These are phyloP conservation scores for Exophiala oligosperma DNA, from an alignment of 2,329 filamentous ascomycete genomes.

Conservation along the genomic window DNA sequence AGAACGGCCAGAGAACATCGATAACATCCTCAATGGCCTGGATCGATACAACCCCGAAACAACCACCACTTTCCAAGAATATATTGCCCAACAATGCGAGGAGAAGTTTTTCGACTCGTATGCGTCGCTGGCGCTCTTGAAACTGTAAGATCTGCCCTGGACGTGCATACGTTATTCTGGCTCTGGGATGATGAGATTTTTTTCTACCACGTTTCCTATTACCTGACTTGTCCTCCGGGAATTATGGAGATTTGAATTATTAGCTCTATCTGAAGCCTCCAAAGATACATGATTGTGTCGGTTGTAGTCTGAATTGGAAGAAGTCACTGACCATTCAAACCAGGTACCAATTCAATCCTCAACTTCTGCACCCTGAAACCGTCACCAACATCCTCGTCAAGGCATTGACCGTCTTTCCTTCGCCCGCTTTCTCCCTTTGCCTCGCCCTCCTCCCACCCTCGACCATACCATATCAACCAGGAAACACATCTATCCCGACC, in stretches of 20 bases:
- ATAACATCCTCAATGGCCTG: conserved; percentile 90
- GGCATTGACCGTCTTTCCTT: conserved; percentile 94
- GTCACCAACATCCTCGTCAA: conserved; percentile 99
- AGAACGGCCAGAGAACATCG: conserved; percentile 89
- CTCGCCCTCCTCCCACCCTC: conserved; percentile 91
- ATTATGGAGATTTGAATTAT: conserved; percentile 67
- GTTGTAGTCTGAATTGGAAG: background rate
- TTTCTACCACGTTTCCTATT: conserved; percentile 93
- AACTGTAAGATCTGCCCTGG: conserved; percentile 68
- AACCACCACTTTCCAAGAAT: conserved; percentile 88
- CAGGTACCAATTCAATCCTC: conserved; percentile 99
- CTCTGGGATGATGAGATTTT: conserved; percentile 69
- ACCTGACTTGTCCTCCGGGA: conserved; percentile 67
- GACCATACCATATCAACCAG: conserved; percentile 63
- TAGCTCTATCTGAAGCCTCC: conserved; percentile 70
- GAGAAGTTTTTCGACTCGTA: conserved; percentile 93
- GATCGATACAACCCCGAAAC: conserved; percentile 99
- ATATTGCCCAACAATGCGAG: conserved; percentile 93
- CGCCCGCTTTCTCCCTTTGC: conserved; percentile 89
- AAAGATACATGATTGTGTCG: background rate
- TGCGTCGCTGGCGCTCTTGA: conserved; percentile 91
- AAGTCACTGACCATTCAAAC: conserved; percentile 18
- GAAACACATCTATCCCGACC: conserved; percentile 42
- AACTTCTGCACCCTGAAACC: conserved; percentile 93
- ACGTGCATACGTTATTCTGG: background rate